Evolutionary conservation across 257 asterid species (phyloP), one percentile per base, ranked within the genome.

Genomic region (Fraxinus pennsylvanica): DNA sequence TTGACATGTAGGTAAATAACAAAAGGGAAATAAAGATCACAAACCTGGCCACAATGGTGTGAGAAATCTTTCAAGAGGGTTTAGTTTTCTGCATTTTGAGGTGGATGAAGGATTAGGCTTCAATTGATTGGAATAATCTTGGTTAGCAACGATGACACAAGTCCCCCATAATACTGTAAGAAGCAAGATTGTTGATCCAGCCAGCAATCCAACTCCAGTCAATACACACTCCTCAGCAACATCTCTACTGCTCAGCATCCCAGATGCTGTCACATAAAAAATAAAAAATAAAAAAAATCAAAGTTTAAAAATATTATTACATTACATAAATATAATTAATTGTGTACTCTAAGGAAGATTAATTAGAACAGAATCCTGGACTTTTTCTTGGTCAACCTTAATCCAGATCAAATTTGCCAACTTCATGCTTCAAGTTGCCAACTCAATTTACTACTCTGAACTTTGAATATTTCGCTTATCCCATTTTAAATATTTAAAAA

Each of bases 141-240:
- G 85, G 36, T 84, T 74, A 25, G 84, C 92, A 75, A 90, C 80
- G 17, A 90, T 59, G 10, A 88, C 78, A 79, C 94, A 87, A 30
- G 90, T 90, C 35, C 94, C 94, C 94, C 94, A 90, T 19, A 90
- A 25, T 43, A 90, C 10, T 0, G 92, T 87, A 36, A 91, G 95
- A 52, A 86, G 89, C 71, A 90, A 78, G 78, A 88, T 90, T 4
- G 94, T 87, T 36, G 97, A 87, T 74, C 95, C 97, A 74, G 97
- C 95, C 3, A 90, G 86, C 74, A 91, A 76, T 50, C 93, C 97
- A 9, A 90, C 91, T 35, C 94, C 97, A 30, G 94, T 89, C 52
- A 78, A 70, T 38, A 91, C 87, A 66, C 83, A 86, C 72, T 86
- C 94, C 32, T 91, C 85, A 3, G 94, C 90, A 6, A 68, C 78